Evolutionary conservation across 768 basidiomycete species (phyloP), one percentile per base, ranked within the genome.

Genomic region (Rhodosporidiobolus odoratus): DNA sequence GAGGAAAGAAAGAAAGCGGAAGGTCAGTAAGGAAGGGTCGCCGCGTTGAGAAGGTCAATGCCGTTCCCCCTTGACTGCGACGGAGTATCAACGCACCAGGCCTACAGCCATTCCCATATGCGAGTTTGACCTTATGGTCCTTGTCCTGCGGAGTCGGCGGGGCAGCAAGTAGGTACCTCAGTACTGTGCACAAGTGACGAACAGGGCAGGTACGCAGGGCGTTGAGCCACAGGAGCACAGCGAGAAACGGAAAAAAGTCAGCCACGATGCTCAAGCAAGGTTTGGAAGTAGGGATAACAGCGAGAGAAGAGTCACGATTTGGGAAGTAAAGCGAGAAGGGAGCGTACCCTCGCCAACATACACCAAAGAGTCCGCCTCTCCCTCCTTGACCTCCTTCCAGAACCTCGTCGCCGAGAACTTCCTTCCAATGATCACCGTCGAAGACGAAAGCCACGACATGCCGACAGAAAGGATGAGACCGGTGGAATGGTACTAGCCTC

Each of bases 321-420:
- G 27, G 17, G n/a, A 3, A 23, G 32, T 27, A n/a, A 19, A 15
- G n/a, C 37, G 37, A 12, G 16, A 38, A 16, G 13, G 17, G 5
- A n/a, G 19, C 62, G 19, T 32, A 63, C 62, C 62, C 35, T 75
- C 74, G 30, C 74, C 74, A 21, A 75, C 69, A 45, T 75, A 75
- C 62, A 72, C 71, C 3, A 72, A 57, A 2, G 60, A 65, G 52
- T 63, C 67, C 1, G 74, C 74, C 30, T 63, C 32, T 16, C 58
- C 7, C 30, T 47, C 63, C 35, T 71, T 52, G n/a, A 69, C 74
- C 8, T 75, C 74, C 5, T 69, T 25, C 69, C 70, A 75, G 65
- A 69, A 75, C 6, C 52, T 27, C 17, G 57, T 30, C 9, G 74
- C 74, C 2, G 50, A 57, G 58, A 75, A 75, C 53, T 72, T 72